Conservation (phyloP, 345 rosid genomes). For the Kernera saxatilis region DNA sequence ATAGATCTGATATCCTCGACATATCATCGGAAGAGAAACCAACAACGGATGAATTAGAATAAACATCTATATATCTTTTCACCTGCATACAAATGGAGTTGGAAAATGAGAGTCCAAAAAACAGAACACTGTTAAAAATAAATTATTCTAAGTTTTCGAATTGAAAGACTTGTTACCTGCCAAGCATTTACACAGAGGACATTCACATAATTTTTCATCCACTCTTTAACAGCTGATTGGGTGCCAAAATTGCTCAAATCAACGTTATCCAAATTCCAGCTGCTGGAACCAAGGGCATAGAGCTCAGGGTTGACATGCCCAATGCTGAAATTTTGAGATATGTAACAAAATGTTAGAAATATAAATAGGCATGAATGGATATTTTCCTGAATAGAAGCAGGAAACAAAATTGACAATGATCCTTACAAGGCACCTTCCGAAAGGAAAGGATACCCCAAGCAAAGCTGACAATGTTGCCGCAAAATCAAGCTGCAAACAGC, state of each 20-base stretch:
- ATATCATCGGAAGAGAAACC: slow-evolving; percentile 90
- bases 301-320: slow-evolving; percentile 91
- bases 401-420: slow-evolving; percentile 33
- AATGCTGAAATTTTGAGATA: slow-evolving; percentile 46
- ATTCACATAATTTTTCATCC: slow-evolving; percentile 60
- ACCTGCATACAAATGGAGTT: slow-evolving; percentile 45
- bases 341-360: slow-evolving; percentile 11
- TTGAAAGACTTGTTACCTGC: slow-evolving; percentile 59
- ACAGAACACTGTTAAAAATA: not conserved
- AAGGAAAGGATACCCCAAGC: slow-evolving; percentile 88
- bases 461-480: slow-evolving; percentile 84
- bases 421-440: slow-evolving; percentile 97
- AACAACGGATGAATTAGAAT: slow-evolving; percentile 82
- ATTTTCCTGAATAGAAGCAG: slow-evolving; percentile 7
- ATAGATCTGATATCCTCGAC: slow-evolving; percentile 47
- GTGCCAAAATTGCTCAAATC: slow-evolving; percentile 15
- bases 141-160: not conserved
- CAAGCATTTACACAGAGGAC: slow-evolving; percentile 81
- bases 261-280: slow-evolving; percentile 41
- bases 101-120: not conserved
- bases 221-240: slow-evolving; percentile 36
- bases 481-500: slow-evolving; percentile 77
- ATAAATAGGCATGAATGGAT: not conserved
- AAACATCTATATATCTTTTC: slow-evolving; percentile 82
- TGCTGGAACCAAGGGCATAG: slow-evolving; percentile 69